Conservation (phyloP, 306 rosid species). For the Trifolium repens region DNA sequence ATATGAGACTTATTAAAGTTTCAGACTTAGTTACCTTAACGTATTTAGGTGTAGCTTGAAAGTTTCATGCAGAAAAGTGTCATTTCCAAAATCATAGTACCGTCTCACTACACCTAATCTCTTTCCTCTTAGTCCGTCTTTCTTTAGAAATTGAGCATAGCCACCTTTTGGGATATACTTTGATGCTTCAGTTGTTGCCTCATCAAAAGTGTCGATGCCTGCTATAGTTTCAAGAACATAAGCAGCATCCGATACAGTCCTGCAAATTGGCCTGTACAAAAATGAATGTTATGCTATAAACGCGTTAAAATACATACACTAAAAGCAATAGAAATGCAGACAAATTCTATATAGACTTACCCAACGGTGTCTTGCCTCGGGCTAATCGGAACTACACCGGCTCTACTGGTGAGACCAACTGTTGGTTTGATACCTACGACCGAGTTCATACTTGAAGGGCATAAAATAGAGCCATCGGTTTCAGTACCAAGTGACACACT, state of each 20-base stretch:
- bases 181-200: constrained; percentile 53
- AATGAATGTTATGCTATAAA: no score
- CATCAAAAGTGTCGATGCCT: constrained; percentile 52
- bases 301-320: background rate
- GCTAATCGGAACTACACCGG: constrained; percentile 67
- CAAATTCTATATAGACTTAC: constrained; percentile 38
- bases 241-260: constrained; percentile 73
- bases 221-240: constrained; percentile 65
- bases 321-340: background rate
- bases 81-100: constrained; percentile 40
- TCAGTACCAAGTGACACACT: constrained; percentile 62
- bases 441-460: constrained; percentile 54
- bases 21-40: constrained; percentile 55
- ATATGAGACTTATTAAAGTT: background rate
- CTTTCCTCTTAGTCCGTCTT: constrained; percentile 64
- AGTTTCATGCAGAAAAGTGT: constrained; percentile 37
- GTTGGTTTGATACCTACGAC: constrained; percentile 72
- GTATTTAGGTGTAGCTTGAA: constrained; percentile 49
- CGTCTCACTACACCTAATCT: constrained; percentile 57
- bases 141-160: constrained; percentile 58
- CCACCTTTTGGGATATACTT: constrained; percentile 61
- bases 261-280: constrained; percentile 60
- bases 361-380: constrained; percentile 72
- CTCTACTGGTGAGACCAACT: constrained; percentile 77
- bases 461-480: constrained; percentile 65